Percentiles rank a stretch among this genome's conserved stretches.
phyloP scores from a whole-genome alignment of 352 stramenopile species.

The Phytopythium delawarense region DNA sequence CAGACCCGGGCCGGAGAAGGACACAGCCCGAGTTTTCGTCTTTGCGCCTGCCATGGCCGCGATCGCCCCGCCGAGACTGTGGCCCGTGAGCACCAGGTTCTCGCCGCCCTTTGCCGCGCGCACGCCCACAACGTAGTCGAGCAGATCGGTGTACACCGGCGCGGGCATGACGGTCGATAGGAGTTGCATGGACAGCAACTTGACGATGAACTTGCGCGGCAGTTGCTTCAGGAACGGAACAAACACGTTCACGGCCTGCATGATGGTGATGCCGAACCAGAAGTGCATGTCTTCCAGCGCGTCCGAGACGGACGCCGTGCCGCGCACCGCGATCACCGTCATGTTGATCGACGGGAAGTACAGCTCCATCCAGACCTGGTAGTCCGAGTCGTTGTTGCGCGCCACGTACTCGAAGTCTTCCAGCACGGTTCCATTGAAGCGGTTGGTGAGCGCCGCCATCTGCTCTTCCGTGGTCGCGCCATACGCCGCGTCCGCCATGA shows the following conservation, averaged over 20 bases:
- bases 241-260: conserved; percentile 78
- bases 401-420: conserved; percentile 66
- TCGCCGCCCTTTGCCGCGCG: conserved; percentile 37
- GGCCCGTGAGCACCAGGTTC: conserved; percentile 68
- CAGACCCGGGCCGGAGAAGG: conserved; percentile 68
- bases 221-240: conserved; percentile 84
- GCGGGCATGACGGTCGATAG: conserved; percentile 57
- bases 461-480: conserved; percentile 62
- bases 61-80: conserved; percentile 74
- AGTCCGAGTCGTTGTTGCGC: conserved; percentile 69
- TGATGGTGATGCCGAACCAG: conserved; percentile 85
- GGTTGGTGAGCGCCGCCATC: conserved; percentile 51
- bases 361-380: conserved; percentile 79
- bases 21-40: conserved; percentile 66
- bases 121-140: conserved; percentile 48
- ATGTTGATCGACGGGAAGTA: conserved; percentile 77
- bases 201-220: conserved; percentile 59
- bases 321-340: conserved; percentile 78
- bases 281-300: conserved; percentile 83
- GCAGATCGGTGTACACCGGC: conserved; percentile 51
- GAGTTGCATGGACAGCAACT: conserved; percentile 72
- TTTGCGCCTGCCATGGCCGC: conserved; percentile 74
- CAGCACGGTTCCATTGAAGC: conserved; percentile 73
- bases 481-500: conserved; percentile 77
- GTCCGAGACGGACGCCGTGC: conserved; percentile 72